Evolutionary conservation across 805 yeast genomes (phyloP).

Genomic region (Jamesozyma jinghongensis): DNA sequence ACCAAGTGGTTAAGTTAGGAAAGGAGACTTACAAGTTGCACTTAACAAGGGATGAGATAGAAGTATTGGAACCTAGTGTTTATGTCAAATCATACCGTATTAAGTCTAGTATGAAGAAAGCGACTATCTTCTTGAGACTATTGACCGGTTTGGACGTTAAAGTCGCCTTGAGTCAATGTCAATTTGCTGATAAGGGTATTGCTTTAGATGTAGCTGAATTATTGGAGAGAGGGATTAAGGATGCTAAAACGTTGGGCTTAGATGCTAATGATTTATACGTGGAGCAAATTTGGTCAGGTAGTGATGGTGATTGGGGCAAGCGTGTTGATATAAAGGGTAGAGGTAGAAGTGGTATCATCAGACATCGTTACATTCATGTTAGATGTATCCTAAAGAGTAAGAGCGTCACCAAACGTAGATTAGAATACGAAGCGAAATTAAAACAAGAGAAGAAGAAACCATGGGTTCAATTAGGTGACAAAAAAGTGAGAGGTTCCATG

Average conservation of each 20-base stretch:
- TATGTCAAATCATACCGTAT: constrained; percentile 72
- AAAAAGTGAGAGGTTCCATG: constrained; percentile 39
- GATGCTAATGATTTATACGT: constrained; percentile 57
- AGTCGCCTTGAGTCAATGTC: constrained; percentile 85
- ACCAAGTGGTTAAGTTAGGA: constrained; percentile 37
- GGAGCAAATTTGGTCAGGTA: constrained; percentile 82
- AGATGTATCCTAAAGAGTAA: constrained; percentile 65
- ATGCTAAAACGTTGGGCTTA: constrained; percentile 53
- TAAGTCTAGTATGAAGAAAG: constrained; percentile 83
- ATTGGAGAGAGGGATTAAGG: constrained; percentile 61
- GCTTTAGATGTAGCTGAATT: constrained; percentile 71
- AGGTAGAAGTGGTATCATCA: constrained; percentile 75
- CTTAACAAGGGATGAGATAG: constrained; percentile 57
- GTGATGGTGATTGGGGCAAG: constrained; percentile 68
- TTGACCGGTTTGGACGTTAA: constrained; percentile 61
- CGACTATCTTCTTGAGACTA: constrained; percentile 68
- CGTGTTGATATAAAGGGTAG: constrained; percentile 80
- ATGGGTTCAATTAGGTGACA: constrained; percentile 37
- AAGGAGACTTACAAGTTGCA: constrained; percentile 42
- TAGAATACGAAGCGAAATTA: constrained; percentile 48
- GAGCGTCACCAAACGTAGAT: constrained; percentile 48
- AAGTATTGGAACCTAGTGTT: constrained; percentile 80
- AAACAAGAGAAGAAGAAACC: constrained; percentile 45
- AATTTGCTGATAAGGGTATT: constrained; percentile 72
- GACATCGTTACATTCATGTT: constrained; percentile 71